Evolutionary conservation across 768 basidiomycete species (phyloP).

Genomic region (Boletus speciosus): DNA sequence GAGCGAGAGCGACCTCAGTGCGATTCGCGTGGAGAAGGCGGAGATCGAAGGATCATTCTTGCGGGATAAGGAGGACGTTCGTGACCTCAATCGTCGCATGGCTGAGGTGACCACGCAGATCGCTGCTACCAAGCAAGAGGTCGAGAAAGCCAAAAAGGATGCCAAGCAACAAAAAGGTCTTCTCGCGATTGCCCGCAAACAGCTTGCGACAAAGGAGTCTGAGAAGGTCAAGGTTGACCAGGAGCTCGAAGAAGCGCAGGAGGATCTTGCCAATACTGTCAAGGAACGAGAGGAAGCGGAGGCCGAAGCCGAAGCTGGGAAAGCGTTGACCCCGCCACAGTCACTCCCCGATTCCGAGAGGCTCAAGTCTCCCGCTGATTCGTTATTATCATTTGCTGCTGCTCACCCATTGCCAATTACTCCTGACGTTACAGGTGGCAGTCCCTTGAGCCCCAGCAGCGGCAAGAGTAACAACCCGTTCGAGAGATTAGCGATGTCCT

Average conservation of each 20-base stretch:
- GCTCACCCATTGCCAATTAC: conserved; percentile 70
- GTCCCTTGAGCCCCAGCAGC: conserved; percentile 41
- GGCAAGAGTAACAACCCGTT: conserved; percentile 91
- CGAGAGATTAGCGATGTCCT: conserved; percentile 58
- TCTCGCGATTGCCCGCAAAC: conserved; percentile 92
- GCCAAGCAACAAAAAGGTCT: conserved; percentile 95
- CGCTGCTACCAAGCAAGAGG: conserved; percentile 61
- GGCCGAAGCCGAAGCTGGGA: conserved; percentile 46
- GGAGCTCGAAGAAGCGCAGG: conserved; percentile 66
- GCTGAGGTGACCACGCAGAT: conserved; percentile 73
- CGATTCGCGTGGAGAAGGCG: conserved; percentile 81
- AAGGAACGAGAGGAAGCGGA: conserved; percentile 58
- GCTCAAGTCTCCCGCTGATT: conserved; percentile 42
- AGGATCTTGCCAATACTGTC: conserved; percentile 48
- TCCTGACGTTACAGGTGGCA: conserved; percentile 51
- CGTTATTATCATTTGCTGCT: conserved; percentile 56
- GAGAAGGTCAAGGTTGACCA: conserved; percentile 67
- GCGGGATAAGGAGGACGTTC: conserved; percentile 91
- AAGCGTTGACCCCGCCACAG: conserved; percentile 12
- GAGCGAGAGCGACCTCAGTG: conserved; percentile 90
- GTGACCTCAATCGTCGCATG: conserved; percentile 83
- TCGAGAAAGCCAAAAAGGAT: conserved; percentile 90
- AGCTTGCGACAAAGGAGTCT: conserved; percentile 78
- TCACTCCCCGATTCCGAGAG: conserved; percentile 26
- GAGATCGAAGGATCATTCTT: conserved; percentile 86